Conservation (phyloP, 139 green algal genomes). For the Coccomyxa sp. region DNA sequence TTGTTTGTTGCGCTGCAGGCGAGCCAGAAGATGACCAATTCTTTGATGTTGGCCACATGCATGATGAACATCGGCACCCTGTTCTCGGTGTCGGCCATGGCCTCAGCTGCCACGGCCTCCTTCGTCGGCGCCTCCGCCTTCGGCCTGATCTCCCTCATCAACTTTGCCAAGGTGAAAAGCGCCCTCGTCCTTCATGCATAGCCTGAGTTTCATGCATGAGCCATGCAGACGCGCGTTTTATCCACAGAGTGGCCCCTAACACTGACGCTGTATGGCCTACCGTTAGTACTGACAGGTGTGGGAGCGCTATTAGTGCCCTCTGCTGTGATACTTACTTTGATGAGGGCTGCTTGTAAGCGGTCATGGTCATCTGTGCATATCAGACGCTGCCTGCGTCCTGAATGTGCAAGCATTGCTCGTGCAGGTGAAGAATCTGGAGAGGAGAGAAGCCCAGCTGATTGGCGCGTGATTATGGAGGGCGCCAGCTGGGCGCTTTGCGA, state of each 20-base stretch:
- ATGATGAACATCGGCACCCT: constrained; percentile 94
- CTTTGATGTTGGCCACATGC: constrained; percentile 68
- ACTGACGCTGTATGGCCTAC: too few species aligned
- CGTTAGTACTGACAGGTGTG: too few species aligned
- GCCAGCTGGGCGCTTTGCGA: too few species aligned
- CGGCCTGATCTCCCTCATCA: constrained; percentile 41
- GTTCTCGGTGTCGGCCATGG: constrained; percentile 62
- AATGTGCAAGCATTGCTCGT: not conserved
- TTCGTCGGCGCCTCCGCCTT: constrained; percentile 63
- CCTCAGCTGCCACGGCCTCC: constrained; percentile 33
- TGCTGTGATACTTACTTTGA: not conserved
- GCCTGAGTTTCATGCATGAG: too few species aligned
- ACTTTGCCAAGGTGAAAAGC: constrained; percentile 48
- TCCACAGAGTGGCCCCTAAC: too few species aligned
- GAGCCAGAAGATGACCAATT: constrained; percentile 62
- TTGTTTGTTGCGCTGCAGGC: constrained; percentile 30
- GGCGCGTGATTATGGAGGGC: too few species aligned
- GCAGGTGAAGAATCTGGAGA: constrained; percentile 62
- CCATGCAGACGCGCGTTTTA: too few species aligned
- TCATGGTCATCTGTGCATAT: too few species aligned
- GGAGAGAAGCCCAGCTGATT: constrained; percentile 72
- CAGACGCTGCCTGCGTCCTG: not conserved
- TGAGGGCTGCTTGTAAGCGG: not conserved
- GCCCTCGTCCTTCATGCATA: too few species aligned
- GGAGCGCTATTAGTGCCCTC: not conserved